These are phyloP conservation scores for Rhizopus arrhizus DNA, from an alignment of 371 early-diverging fungal species.

Conservation along the genomic window DNA sequence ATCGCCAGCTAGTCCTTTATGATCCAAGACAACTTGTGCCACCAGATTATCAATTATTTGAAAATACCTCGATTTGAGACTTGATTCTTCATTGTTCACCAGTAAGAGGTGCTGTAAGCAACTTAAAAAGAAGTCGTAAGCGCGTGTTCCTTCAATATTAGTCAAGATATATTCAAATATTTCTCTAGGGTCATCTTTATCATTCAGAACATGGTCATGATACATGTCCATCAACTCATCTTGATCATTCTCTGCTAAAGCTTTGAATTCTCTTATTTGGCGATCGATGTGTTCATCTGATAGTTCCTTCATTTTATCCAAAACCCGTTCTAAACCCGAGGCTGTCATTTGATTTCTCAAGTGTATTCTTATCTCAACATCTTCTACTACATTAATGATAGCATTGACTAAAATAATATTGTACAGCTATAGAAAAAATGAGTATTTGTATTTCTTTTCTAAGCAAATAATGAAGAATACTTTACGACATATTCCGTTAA, in stretches of 20 bases:
- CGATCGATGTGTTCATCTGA: slow-evolving; percentile 70
- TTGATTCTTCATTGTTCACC: slow-evolving; percentile 65
- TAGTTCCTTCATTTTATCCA: slow-evolving; percentile 72
- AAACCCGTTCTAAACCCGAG: slow-evolving; percentile 70
- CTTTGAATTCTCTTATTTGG: slow-evolving; percentile 74
- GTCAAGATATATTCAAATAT: slow-evolving; percentile 77
- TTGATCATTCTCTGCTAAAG: slow-evolving; percentile 76
- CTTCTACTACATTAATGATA: slow-evolving; percentile 78
- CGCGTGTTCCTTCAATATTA: slow-evolving; percentile 73
- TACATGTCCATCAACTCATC: slow-evolving; percentile 79
- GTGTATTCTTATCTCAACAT: slow-evolving; percentile 77
- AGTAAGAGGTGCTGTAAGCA: slow-evolving; percentile 77
- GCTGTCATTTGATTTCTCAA: slow-evolving; percentile 77
- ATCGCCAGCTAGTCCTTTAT: slow-evolving; percentile 73
- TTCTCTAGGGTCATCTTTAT: slow-evolving; percentile 80
- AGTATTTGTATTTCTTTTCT: neutral
- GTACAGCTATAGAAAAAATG: slow-evolving; percentile 49
- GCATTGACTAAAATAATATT: slow-evolving; percentile 85
- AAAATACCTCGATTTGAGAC: slow-evolving; percentile 67
- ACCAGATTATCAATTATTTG: slow-evolving; percentile 82
- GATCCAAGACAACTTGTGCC: slow-evolving; percentile 81
- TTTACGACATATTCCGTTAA: slow-evolving; percentile 75
- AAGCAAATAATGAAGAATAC: slow-evolving; percentile 8
- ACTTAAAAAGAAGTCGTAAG: slow-evolving; percentile 79
- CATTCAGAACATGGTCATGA: slow-evolving; percentile 72